Evolutionary conservation across 83 land plant species (phyloP), one percentile per base, ranked within the genome.

Genomic region (Picea engelmannii): DNA sequence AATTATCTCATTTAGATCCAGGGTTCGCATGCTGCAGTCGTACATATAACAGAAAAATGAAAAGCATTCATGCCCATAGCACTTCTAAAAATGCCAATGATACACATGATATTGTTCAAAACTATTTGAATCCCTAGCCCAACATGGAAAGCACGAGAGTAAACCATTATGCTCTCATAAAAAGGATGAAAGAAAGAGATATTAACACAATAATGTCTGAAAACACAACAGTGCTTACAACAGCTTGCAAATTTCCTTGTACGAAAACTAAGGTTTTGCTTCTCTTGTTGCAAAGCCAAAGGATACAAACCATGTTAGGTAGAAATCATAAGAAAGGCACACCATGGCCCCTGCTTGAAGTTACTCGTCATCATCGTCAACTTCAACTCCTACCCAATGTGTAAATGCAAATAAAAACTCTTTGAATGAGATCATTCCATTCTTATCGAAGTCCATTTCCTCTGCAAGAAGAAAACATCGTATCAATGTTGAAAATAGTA

Each of bases 361-460:
- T 74, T 74, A 74, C 27, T 85, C 87, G 20, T 92, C 92, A 20
- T 90, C 92, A 23, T 90, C 93, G 40, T 38, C 60, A 23, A 92
- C 96, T 16, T 88, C 91, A 24, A 94, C 85, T 65, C 96, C 96
- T 64, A 92, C 88, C 96, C 96, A 94, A 35, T 89, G 86, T 64
- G 94, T 94, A 78, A 94, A 94, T 27, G 94, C 93, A 71, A 92
- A 92, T 5, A 94, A 86, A 62, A 94, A 94, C 82, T 94, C 96
- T 82, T 94, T 94, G 90, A 94, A 94, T 62, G 90, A 88, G 77
- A 94, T 92, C 86, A 78, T 90, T 78, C 96, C 96, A 89, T 94
- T 94, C 79, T 82, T 88, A 82, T 94, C 94, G 89, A 94, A 94
- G 84, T 94, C 96, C 96, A 94, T 94, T 89, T 94, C 96, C 55